Percentiles rank a stretch among this genome's conserved stretches.
These are phyloP conservation scores for Lepiota brunneoincarnata DNA, from an alignment of 768 basidiomycete species.

Conservation along the genomic window DNA sequence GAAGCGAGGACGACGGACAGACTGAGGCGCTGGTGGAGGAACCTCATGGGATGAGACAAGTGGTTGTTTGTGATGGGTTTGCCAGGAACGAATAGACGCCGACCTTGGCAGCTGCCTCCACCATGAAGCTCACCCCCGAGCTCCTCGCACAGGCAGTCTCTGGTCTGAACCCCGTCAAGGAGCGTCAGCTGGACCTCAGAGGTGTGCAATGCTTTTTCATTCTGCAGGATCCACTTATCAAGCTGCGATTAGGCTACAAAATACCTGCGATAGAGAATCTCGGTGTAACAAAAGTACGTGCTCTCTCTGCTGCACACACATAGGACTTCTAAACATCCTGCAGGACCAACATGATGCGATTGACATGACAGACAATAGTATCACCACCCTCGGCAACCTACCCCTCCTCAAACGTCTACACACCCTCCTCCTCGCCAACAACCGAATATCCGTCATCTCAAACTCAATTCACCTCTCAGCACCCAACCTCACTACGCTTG, in stretches of 20 bases:
- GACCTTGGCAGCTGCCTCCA: conserved; percentile 30
- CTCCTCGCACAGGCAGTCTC: conserved; percentile 81
- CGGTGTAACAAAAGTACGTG: conserved; percentile 72
- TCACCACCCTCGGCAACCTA: conserved; percentile 78
- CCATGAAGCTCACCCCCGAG: conserved; percentile 94
- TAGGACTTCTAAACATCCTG: conserved; percentile 10
- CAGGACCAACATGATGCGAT: conserved; percentile 94
- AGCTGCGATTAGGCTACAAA: conserved; percentile 68
- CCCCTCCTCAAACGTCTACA: conserved; percentile 82
- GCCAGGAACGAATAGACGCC: conserved; percentile 37
- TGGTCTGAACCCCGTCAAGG: conserved; percentile 78
- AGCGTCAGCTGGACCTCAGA: conserved; percentile 89
- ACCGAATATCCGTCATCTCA: conserved; percentile 83
- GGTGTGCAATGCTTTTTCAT: conserved; percentile 42
- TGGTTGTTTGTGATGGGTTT: conserved; percentile 11
- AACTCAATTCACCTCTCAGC: conserved; percentile 78
- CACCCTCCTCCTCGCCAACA: conserved; percentile 86
- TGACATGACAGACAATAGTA: conserved; percentile 91
- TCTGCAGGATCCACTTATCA: conserved; percentile 20
- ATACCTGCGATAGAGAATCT: conserved; percentile 96
- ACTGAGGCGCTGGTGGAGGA: conserved; percentile 70
- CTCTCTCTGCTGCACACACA: conserved; percentile 16
- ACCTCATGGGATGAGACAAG: conserved; percentile 48
- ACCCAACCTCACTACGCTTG: conserved; percentile 80
- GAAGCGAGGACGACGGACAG: conserved; percentile 41